Evolutionary conservation across 306 rosid species (phyloP).

Genomic region (Carpinus viminea): DNA sequence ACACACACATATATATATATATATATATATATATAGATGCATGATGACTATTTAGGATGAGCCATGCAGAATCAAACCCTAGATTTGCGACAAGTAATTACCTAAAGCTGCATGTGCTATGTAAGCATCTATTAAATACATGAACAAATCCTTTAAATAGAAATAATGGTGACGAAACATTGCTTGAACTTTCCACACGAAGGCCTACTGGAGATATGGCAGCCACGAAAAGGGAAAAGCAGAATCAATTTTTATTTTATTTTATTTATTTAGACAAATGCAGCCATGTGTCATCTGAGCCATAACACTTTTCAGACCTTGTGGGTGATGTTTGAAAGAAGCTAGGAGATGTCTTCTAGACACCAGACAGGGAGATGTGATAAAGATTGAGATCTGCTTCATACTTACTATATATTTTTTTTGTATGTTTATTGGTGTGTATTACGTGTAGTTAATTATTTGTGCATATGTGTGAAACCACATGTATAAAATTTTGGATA

Average conservation of each 20-base stretch:
- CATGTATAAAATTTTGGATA: too few relatives aligned
- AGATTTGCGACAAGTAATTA: conserved; percentile 39
- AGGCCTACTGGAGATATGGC: not conserved
- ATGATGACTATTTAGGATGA: conserved; percentile 29
- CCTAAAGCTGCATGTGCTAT: conserved; percentile 30
- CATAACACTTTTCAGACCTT: not conserved
- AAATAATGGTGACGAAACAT: conserved; percentile 15
- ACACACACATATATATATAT: too few relatives aligned
- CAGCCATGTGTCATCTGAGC: not conserved
- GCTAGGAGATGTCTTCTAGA: conserved; percentile 12
- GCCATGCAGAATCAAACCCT: conserved; percentile 29
- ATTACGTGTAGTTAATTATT: not conserved
- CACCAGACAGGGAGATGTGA: conserved; percentile 12
- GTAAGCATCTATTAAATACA: conserved; percentile 11
- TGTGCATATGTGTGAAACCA: not conserved
- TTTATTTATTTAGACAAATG: not conserved
- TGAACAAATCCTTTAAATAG: not conserved
- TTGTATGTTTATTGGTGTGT: too few relatives aligned
- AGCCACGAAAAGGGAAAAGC: not conserved
- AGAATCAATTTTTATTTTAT: not conserved
- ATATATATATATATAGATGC: too few relatives aligned
- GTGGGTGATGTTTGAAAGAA: not conserved
- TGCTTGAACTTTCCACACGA: conserved; percentile 11
- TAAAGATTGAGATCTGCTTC: not conserved
- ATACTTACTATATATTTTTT: not conserved